phyloP scores from a whole-genome alignment of 2,329 filamentous ascomycete species.

The Aspergillus pseudoviridinutans region DNA sequence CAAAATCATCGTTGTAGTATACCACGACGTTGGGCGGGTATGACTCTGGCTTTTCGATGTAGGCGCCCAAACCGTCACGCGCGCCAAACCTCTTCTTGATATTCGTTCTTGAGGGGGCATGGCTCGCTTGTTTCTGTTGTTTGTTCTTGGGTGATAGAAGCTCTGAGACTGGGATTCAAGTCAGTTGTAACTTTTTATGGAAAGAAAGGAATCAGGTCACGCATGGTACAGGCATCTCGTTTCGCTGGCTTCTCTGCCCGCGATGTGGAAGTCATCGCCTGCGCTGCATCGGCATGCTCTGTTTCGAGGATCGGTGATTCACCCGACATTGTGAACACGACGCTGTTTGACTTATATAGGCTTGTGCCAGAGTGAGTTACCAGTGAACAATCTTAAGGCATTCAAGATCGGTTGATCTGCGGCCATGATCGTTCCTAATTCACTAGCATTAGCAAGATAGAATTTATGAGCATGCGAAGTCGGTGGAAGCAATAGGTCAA shows the following conservation, averaged over 20 bases:
- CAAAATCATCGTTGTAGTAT: constrained; percentile 64
- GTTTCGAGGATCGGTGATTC: constrained; percentile 5
- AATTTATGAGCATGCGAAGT: no score
- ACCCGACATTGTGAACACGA: not conserved
- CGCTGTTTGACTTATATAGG: not conserved
- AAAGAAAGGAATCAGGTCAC: not conserved
- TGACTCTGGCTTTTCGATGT: constrained; percentile 60
- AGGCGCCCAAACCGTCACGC: constrained; percentile 62
- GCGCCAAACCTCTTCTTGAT: constrained; percentile 38
- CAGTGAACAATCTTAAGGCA: not conserved
- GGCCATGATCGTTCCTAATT: not conserved
- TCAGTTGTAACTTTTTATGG: constrained; percentile 2
- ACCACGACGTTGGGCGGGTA: constrained; percentile 60
- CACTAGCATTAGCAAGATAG: not conserved
- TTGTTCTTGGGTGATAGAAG: constrained; percentile 53
- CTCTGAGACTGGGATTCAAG: constrained; percentile 44
- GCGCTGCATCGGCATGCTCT: constrained; percentile 5
- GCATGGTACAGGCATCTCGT: constrained; percentile 34
- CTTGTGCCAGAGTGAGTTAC: not conserved
- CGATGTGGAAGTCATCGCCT: constrained; percentile 1
- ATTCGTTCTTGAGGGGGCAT: constrained; percentile 13
- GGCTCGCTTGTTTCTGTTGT: constrained; percentile 22
- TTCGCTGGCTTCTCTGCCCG: constrained; percentile 21
- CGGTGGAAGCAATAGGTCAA: no score
- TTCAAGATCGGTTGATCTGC: not conserved